A percentile compares a stretch with the other conserved stretches of the same genome.
Conservation (phyloP, 2,329 filamentous ascomycete species). For the Cordyceps cicadae region DNA sequence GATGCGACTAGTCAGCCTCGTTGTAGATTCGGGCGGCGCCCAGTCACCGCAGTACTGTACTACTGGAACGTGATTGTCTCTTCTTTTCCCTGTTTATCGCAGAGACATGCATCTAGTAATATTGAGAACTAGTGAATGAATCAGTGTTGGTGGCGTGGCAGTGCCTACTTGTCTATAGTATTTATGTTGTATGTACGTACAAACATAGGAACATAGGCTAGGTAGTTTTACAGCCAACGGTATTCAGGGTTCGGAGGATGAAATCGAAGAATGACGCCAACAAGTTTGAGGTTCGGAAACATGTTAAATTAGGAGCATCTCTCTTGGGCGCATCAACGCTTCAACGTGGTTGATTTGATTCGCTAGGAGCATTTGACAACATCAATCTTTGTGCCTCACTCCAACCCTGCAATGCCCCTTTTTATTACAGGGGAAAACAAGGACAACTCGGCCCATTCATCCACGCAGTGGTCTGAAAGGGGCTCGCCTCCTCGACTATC, state of each 20-base stretch:
- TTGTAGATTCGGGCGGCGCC: neutral
- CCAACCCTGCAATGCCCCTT: neutral
- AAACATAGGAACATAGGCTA: no score
- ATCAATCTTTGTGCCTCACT: neutral
- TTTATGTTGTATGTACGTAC: no score
- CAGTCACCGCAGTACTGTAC: no score
- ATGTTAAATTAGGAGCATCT: no score
- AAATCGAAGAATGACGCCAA: no score
- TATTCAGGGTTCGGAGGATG: no score
- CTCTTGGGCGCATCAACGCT: neutral
- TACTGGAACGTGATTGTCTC: neutral
- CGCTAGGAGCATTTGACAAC: no score
- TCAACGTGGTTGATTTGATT: slow-evolving; percentile 9
- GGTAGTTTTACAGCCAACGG: no score
- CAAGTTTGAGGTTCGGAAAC: neutral
- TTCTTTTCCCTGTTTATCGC: neutral
- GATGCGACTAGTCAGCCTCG: slow-evolving; percentile 5
- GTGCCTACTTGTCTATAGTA: neutral
- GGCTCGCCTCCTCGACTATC: neutral
- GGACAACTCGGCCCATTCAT: neutral
- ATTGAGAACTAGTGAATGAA: no score
- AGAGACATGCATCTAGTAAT: no score
- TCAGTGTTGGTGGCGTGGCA: neutral
- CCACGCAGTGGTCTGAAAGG: neutral
- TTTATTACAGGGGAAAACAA: neutral